phyloP scores from a whole-genome alignment of 2,329 filamentous ascomycete genomes.

The Xylaria sp. region DNA sequence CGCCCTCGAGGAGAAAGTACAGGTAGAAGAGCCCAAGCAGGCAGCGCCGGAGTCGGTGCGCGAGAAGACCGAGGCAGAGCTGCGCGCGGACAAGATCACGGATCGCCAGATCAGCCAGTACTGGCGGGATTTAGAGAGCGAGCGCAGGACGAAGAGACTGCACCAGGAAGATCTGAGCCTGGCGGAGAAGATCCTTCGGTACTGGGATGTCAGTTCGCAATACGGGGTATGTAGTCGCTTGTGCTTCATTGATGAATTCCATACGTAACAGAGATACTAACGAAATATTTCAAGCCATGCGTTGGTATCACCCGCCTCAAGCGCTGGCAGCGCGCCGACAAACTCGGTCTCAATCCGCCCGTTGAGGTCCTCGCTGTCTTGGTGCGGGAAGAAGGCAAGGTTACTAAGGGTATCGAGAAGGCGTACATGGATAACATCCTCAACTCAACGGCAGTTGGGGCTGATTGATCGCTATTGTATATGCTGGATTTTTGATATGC shows the following conservation, averaged over 20 bases:
- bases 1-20: constrained; percentile 41
- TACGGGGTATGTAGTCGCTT: constrained; percentile 79
- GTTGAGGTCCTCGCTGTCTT: constrained; percentile 90
- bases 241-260: not conserved
- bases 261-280: constrained; percentile 11
- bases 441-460: constrained; percentile 59
- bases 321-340: constrained; percentile 88
- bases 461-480: constrained; percentile 36
- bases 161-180: constrained; percentile 80
- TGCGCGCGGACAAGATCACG: constrained; percentile 71
- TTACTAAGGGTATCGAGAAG: constrained; percentile 65
- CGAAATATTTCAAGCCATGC: constrained; percentile 73
- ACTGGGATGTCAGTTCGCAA: constrained; percentile 92
- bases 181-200: constrained; percentile 86
- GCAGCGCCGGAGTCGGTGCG: constrained; percentile 38
- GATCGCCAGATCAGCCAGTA: constrained; percentile 79
- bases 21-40: constrained; percentile 36
- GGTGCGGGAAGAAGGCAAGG: constrained; percentile 73
- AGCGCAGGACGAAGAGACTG: constrained; percentile 74
- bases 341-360: constrained; percentile 85
- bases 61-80: constrained; percentile 63
- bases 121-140: constrained; percentile 78
- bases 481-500: constrained; percentile 4
- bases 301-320: constrained; percentile 84
- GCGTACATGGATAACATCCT: constrained; percentile 80